phyloP scores from a whole-genome alignment of 805 yeast genomes.

The Lipomyces oligophaga region DNA sequence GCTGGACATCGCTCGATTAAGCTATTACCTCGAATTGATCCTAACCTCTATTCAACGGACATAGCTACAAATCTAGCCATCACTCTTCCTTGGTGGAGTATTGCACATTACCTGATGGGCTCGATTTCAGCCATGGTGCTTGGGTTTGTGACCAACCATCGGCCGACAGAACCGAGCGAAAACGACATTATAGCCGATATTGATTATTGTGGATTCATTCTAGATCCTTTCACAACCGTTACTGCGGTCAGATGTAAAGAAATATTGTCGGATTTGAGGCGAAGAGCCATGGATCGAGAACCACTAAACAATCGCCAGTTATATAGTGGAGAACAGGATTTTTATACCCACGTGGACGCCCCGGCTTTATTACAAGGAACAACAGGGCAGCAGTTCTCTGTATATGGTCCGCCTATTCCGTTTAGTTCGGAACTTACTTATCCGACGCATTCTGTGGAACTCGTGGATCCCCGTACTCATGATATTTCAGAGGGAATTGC shows the following conservation, averaged over 20 bases:
- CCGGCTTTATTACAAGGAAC: no score
- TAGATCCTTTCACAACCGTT: conserved; percentile 2
- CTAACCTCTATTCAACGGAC: neutral
- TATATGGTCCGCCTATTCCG: no score
- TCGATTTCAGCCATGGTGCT: conserved; percentile 18
- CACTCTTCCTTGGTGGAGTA: conserved; percentile 19
- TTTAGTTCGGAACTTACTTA: no score
- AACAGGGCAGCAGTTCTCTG: no score
- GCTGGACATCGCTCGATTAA: conserved; percentile 16
- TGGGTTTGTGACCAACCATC: conserved; percentile 7
- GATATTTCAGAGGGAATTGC: no score
- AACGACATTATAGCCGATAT: conserved; percentile 4
- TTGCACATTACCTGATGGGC: conserved; percentile 14
- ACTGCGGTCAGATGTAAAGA: conserved; percentile 3
- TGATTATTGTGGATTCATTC: conserved; percentile 3
- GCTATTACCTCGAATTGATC: conserved; percentile 5
- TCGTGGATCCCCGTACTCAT: no score
- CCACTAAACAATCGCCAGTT: neutral
- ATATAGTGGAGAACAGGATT: no score
- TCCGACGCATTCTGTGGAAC: no score
- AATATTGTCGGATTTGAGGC: conserved; percentile 2
- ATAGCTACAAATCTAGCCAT: neutral
- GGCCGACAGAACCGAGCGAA: conserved; percentile 4
- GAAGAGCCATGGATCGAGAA: conserved; percentile 5
- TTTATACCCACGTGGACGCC: no score